phyloP scores from a whole-genome alignment of 257 asterid genomes.

The Lycium barbarum region DNA sequence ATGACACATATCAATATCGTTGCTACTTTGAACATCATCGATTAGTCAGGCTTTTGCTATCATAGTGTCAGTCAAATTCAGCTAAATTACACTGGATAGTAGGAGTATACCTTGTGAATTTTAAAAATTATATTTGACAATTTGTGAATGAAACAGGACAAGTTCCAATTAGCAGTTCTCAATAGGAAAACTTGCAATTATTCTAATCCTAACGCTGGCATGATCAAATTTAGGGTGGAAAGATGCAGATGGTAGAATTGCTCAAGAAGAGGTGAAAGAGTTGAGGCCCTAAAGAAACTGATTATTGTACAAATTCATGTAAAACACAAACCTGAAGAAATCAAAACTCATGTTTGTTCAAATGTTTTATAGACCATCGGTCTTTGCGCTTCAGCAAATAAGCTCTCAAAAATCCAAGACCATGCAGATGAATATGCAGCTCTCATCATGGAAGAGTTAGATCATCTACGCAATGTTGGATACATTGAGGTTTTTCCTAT shows the following conservation, averaged over 20 bases:
- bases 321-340: background rate
- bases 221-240: slow-evolving; percentile 30
- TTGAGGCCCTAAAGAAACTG: background rate
- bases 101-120: background rate
- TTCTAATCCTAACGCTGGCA: background rate
- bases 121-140: too few species aligned
- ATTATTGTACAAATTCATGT: background rate
- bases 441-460: slow-evolving; percentile 37
- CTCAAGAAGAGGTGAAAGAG: slow-evolving; percentile 40
- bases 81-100: background rate
- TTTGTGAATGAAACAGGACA: too few species aligned
- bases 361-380: slow-evolving; percentile 19
- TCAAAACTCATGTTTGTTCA: background rate
- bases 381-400: slow-evolving; percentile 33
- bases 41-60: background rate
- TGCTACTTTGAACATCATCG: background rate
- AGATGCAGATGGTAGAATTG: slow-evolving; percentile 46
- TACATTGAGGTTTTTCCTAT: slow-evolving; percentile 30
- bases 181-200: background rate
- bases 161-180: too few species aligned
- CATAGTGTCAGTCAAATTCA: background rate
- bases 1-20: background rate
- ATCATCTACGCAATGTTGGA: slow-evolving; percentile 20
- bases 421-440: slow-evolving; percentile 39
- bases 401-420: slow-evolving; percentile 32